These are phyloP conservation scores for Aegilops speltoides DNA, from an alignment of 176 grass and related monocot species.

Conservation along the genomic window DNA sequence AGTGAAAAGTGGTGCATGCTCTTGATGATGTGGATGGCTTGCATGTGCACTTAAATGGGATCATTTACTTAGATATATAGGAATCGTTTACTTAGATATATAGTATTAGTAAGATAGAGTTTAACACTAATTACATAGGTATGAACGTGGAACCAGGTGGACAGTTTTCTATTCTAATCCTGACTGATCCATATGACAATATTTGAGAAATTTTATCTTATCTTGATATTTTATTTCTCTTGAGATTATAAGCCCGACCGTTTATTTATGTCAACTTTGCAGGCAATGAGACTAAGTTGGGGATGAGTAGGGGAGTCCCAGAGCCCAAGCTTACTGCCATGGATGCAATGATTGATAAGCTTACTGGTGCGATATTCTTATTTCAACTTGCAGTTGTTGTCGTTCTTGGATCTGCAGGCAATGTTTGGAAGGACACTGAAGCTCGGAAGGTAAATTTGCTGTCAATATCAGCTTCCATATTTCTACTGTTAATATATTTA, in stretches of 20 bases:
- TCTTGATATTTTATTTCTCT: slow-evolving; percentile 1
- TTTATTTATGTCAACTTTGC: slow-evolving; percentile 32
- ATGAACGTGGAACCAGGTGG: neutral
- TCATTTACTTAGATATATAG: no score
- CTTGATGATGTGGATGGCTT: no score
- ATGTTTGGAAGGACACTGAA: slow-evolving; percentile 97
- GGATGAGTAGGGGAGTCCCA: slow-evolving; percentile 91
- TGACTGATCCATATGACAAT: neutral
- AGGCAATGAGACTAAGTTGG: slow-evolving; percentile 98
- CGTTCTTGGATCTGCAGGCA: slow-evolving; percentile 89
- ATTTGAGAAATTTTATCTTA: slow-evolving; percentile 2
- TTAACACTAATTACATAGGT: neutral
- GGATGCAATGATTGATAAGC: slow-evolving; percentile 99
- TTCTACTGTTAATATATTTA: neutral
- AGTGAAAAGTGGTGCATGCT: no score
- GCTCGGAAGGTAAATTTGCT: slow-evolving; percentile 72
- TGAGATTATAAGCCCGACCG: neutral
- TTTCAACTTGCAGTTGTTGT: slow-evolving; percentile 95
- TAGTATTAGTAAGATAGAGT: neutral
- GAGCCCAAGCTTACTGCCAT: slow-evolving; percentile 93
- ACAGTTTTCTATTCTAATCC: neutral
- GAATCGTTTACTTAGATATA: no score
- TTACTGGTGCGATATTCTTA: slow-evolving; percentile 98
- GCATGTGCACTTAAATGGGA: no score
- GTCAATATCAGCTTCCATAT: neutral